Evolutionary conservation across 1,139 yeast species (phyloP).

Genomic region (Scheffersomyces insectosa): DNA sequence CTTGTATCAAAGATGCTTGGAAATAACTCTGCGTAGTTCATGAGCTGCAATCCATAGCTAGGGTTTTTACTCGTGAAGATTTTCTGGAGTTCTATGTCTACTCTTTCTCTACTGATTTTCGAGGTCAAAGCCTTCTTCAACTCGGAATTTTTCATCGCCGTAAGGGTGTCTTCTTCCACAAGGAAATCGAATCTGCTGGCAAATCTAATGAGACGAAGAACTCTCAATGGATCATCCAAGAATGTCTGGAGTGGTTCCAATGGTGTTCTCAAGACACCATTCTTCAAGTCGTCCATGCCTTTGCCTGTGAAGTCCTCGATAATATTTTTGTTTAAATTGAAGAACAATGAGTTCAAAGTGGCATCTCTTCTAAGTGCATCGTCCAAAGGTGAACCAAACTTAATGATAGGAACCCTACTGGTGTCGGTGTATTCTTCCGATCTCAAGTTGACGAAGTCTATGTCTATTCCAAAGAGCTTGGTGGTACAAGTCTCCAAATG

Average conservation of each 20-base stretch:
- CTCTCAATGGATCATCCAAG: conserved; percentile 89
- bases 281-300: conserved; percentile 70
- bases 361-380: conserved; percentile 96
- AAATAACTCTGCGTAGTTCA: conserved; percentile 56
- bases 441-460: conserved; percentile 90
- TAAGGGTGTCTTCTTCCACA: conserved; percentile 58
- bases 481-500: conserved; percentile 97
- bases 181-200: conserved; percentile 75
- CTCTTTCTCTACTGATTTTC: conserved; percentile 87
- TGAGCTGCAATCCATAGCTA: conserved; percentile 59
- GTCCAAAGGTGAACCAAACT: conserved; percentile 85
- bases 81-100: conserved; percentile 83
- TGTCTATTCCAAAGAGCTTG: conserved; percentile 72
- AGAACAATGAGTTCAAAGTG: conserved; percentile 87
- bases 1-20: conserved; percentile 59
- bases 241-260: conserved; percentile 82
- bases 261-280: conserved; percentile 84
- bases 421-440: conserved; percentile 81
- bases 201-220: conserved; percentile 79
- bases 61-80: conserved; percentile 67
- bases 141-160: conserved; percentile 63
- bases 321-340: conserved; percentile 63
- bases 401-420: conserved; percentile 76
- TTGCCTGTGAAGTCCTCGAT: conserved; percentile 83
- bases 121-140: conserved; percentile 60